Percentiles rank a stretch among this genome's conserved stretches.
phyloP scores from a whole-genome alignment of 495 filamentous ascomycete species.

The Xylaria scruposa region DNA sequence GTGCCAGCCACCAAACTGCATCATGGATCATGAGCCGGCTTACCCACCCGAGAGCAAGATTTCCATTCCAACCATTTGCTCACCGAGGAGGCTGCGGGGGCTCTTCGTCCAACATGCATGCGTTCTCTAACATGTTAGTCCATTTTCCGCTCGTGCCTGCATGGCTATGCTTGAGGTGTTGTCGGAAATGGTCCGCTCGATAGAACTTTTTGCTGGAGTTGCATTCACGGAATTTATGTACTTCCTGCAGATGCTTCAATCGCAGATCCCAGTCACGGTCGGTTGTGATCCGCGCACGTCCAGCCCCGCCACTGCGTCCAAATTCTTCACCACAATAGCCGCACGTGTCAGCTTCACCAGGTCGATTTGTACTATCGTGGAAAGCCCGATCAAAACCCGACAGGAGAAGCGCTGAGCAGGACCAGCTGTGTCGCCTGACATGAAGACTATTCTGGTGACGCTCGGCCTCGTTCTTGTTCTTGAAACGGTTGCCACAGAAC shows the following conservation, averaged over 20 bases:
- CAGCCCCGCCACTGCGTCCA: constrained; percentile 60
- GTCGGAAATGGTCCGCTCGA: constrained; percentile 95
- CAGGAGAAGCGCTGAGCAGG: constrained; percentile 78
- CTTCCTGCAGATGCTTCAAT: constrained; percentile 82
- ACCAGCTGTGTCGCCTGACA: constrained; percentile 95
- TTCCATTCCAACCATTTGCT: constrained; percentile 30
- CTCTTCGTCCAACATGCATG: constrained; percentile 93
- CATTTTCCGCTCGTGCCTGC: constrained; percentile 96
- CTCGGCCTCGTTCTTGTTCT: constrained; percentile 99
- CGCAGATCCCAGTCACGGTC: constrained; percentile 82
- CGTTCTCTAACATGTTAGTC: constrained; percentile 97
- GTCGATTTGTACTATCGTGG: constrained; percentile 71
- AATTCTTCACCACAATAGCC: constrained; percentile 98
- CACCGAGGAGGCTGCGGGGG: constrained; percentile 39
- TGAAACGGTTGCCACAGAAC: constrained; percentile 95
- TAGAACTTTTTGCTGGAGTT: constrained; percentile 99
- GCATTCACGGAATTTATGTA: constrained; percentile 98
- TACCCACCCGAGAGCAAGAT: constrained; percentile 28
- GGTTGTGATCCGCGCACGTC: constrained; percentile 44
- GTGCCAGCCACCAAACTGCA: constrained; percentile 10
- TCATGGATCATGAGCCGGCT: not conserved
- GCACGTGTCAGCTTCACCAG: constrained; percentile 76
- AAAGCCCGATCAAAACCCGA: constrained; percentile 79
- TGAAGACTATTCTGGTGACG: constrained; percentile 97
- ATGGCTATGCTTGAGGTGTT: constrained; percentile 98